Evolutionary conservation across 2,329 filamentous ascomycete genomes (phyloP).

Genomic region (Phyllosticta capitalensis): DNA sequence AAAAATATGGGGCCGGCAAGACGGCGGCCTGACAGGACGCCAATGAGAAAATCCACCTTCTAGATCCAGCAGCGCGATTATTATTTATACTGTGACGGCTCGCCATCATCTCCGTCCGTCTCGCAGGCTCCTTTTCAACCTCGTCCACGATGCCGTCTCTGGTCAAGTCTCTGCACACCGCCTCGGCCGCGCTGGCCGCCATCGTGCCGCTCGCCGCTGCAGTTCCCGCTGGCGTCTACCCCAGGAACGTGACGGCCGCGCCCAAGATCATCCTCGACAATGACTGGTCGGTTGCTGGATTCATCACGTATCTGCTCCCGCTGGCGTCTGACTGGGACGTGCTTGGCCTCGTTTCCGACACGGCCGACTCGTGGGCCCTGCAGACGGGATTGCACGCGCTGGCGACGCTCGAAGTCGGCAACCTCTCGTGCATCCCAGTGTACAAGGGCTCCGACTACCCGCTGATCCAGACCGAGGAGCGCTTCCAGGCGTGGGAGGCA

Average conservation of each 20-base stretch:
- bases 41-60: neutral
- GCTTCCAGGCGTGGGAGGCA: constrained; percentile 37
- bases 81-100: neutral
- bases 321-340: constrained; percentile 37
- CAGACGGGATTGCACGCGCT: constrained; percentile 39
- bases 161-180: neutral
- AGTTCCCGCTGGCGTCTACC: neutral
- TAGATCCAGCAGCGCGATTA: neutral
- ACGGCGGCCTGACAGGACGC: neutral
- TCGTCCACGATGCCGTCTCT: neutral
- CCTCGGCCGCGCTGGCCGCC: neutral
- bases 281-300: constrained; percentile 36
- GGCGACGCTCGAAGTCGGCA: constrained; percentile 38
- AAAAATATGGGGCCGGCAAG: neutral
- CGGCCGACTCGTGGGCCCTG: constrained; percentile 38
- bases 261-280: constrained; percentile 37
- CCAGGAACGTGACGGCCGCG: neutral
- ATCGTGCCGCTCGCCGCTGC: neutral
- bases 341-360: constrained; percentile 34
- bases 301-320: constrained; percentile 37
- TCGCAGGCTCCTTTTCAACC: neutral
- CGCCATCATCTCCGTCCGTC: neutral
- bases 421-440: constrained; percentile 40
- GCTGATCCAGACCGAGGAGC: constrained; percentile 36
- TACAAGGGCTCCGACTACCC: constrained; percentile 39